phyloP scores from a whole-genome alignment of 2,329 filamentous ascomycete genomes.

The Emergomyces africanus region DNA sequence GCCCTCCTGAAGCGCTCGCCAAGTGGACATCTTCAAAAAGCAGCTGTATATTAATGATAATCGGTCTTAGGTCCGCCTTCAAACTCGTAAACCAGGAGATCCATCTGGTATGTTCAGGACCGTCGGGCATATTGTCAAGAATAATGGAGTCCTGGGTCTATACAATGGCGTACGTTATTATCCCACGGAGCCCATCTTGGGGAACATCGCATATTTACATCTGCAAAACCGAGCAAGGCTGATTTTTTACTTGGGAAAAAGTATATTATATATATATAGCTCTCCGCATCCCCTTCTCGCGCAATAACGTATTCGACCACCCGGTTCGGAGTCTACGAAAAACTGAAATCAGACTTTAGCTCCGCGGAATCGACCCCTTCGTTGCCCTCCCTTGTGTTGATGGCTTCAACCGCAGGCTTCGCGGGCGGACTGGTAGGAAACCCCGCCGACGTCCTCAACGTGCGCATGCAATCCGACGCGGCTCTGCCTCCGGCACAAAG shows the following conservation, averaged over 20 bases:
- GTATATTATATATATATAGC: too few species aligned
- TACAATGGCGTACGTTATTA: conserved; percentile 60
- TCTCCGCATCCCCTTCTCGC: conserved; percentile 83
- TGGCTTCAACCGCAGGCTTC: conserved; percentile 75
- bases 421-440: conserved; percentile 84
- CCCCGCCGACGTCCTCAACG: conserved; percentile 90
- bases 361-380: conserved; percentile 43
- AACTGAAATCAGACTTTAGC: conserved; percentile 63
- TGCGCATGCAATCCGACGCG: conserved; percentile 93
- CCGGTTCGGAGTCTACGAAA: conserved; percentile 92
- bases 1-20: neutral
- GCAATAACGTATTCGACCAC: conserved; percentile 95
- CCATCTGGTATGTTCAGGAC: conserved; percentile 76
- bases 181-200: neutral
- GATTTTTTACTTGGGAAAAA: neutral
- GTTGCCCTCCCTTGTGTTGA: conserved; percentile 64
- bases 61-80: conserved; percentile 59
- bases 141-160: conserved; percentile 64
- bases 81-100: conserved; percentile 65
- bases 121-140: conserved; percentile 65
- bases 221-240: neutral
- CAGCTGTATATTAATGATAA: neutral
- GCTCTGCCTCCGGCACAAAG: conserved; percentile 60
- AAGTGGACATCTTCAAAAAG: neutral
- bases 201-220: too few species aligned